Evolutionary conservation across 2,329 filamentous ascomycete genomes (phyloP).

Genomic region (Epichloe sibirici): DNA sequence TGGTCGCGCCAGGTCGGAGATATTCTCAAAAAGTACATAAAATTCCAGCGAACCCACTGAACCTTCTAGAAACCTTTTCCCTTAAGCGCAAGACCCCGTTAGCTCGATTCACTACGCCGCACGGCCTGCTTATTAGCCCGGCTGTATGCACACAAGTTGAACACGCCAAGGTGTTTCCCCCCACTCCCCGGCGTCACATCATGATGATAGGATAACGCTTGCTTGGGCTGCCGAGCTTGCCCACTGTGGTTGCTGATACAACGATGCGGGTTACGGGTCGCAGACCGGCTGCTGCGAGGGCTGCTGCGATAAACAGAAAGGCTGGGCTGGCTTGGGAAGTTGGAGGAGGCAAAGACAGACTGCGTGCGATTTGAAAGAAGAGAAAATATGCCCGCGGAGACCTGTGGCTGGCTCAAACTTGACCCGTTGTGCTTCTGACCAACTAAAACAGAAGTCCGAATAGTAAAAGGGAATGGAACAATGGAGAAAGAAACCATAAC

Average conservation of each 20-base stretch:
- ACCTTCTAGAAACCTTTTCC: conserved; percentile 30
- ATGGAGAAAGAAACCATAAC: background rate
- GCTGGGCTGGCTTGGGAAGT: background rate
- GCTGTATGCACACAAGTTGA: background rate
- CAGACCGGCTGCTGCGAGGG: background rate
- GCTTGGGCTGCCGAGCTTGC: background rate
- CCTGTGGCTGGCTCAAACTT: background rate
- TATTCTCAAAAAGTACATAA: background rate
- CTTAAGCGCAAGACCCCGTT: conserved; percentile 24
- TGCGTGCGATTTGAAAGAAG: background rate
- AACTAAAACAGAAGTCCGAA: background rate
- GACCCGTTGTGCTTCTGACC: background rate
- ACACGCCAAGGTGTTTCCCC: background rate
- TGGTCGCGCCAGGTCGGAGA: too few species aligned
- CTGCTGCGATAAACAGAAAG: background rate
- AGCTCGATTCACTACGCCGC: background rate
- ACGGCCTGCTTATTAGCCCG: background rate
- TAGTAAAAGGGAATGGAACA: background rate
- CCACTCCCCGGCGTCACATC: conserved; percentile 1
- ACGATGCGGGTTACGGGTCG: conserved; percentile 3
- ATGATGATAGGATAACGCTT: background rate
- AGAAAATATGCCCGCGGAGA: background rate
- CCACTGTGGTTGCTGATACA: conserved; percentile 5
- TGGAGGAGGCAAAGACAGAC: background rate
- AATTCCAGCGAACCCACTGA: conserved; percentile 23